Evolutionary conservation across 2,329 filamentous ascomycete genomes (phyloP).

Genomic region (Venturia aucupariae): DNA sequence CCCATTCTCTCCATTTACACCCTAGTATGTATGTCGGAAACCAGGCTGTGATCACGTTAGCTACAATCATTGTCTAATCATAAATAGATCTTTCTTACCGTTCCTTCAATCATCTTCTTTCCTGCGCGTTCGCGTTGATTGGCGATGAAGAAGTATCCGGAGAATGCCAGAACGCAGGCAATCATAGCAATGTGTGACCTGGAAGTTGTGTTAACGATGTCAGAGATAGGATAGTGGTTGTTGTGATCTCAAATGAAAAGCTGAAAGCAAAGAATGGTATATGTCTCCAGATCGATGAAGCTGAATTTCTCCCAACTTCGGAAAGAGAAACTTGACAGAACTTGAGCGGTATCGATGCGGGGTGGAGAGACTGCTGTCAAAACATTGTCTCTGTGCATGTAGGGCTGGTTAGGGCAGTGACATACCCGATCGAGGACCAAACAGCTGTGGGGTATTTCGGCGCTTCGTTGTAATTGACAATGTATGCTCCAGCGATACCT

Average conservation of each 20-base stretch:
- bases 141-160: slow-evolving; percentile 42
- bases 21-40: slow-evolving; percentile 36
- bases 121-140: slow-evolving; percentile 43
- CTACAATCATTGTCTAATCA: slow-evolving; percentile 1
- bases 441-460: slow-evolving; percentile 56
- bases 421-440: slow-evolving; percentile 53
- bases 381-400: too few relatives aligned
- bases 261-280: too few relatives aligned
- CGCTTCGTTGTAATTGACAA: slow-evolving; percentile 52
- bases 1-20: background rate
- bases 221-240: too few relatives aligned
- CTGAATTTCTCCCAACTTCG: too few relatives aligned
- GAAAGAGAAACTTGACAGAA: too few relatives aligned
- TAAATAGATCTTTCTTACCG: slow-evolving; percentile 18
- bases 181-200: slow-evolving; percentile 53
- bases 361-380: too few relatives aligned
- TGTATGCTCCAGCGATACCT: slow-evolving; percentile 57
- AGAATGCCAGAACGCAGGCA: slow-evolving; percentile 42
- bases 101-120: slow-evolving; percentile 42
- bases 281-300: too few relatives aligned
- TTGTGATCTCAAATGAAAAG: too few relatives aligned
- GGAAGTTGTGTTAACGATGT: background rate
- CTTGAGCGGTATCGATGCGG: too few relatives aligned
- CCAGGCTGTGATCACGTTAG: slow-evolving; percentile 26
- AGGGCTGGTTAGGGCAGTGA: too few relatives aligned